phyloP scores from a whole-genome alignment of 164 flowering plant genomes.

The Saururus chinensis region DNA sequence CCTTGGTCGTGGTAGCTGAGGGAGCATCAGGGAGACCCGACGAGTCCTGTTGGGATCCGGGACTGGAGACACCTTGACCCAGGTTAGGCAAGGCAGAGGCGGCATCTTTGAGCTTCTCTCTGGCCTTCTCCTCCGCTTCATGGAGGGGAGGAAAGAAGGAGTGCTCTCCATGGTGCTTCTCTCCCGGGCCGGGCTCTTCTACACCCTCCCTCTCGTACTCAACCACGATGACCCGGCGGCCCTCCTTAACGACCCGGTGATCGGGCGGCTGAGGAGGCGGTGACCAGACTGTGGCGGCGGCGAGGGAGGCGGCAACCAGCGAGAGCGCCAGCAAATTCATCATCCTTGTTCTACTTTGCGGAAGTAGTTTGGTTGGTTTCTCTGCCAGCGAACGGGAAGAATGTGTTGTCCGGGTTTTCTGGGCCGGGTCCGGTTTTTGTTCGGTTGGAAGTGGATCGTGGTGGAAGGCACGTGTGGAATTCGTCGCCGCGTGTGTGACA shows the following conservation, averaged over 20 bases:
- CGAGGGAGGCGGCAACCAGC: conserved; percentile 33
- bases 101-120: conserved; percentile 20
- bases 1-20: conserved; percentile 20
- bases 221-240: conserved; percentile 38
- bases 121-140: conserved; percentile 5
- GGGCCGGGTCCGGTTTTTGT: background rate
- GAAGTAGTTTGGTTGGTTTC: background rate
- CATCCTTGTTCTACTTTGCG: conserved; percentile 18
- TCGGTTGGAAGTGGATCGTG: background rate
- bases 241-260: conserved; percentile 34
- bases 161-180: background rate
- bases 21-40: background rate
- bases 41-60: background rate
- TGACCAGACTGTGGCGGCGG: conserved; percentile 39
- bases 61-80: conserved; percentile 14
- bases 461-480: background rate
- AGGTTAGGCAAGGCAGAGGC: conserved; percentile 19
- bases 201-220: conserved; percentile 38
- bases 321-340: conserved; percentile 43
- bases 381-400: too few relatives aligned
- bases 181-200: conserved; percentile 20
- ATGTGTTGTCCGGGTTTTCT: background rate
- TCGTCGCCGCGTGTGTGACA: background rate
- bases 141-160: background rate
- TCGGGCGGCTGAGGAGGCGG: conserved; percentile 18